Conservation (phyloP, 2,329 filamentous ascomycete genomes). For the Diaporthe helianthi region DNA sequence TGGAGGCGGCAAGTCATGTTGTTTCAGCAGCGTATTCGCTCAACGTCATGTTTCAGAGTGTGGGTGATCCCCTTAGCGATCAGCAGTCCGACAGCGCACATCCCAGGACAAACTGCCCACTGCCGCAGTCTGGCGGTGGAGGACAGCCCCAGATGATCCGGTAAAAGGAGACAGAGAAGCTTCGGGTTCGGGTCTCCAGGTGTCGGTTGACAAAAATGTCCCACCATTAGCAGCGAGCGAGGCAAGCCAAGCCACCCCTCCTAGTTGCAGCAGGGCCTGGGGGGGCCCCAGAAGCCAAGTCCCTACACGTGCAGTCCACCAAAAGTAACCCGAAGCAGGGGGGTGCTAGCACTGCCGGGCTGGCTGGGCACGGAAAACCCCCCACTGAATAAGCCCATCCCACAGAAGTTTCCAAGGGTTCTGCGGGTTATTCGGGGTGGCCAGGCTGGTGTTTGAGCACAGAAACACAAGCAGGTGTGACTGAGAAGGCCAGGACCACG, state of each 20-base stretch:
- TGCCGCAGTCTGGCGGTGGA: background rate
- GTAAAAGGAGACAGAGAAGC: background rate
- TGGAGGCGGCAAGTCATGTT: slow-evolving; percentile 23
- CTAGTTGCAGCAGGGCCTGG: too few relatives aligned
- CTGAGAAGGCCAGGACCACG: background rate
- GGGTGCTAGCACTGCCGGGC: background rate
- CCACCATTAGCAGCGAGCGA: slow-evolving; percentile 17
- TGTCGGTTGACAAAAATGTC: slow-evolving; percentile 6
- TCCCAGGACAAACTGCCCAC: slow-evolving; percentile 14
- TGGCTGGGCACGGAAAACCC: background rate
- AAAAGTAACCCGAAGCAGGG: background rate
- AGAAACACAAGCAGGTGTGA: slow-evolving; percentile 17
- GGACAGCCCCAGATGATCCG: background rate
- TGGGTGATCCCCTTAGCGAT: slow-evolving; percentile 9
- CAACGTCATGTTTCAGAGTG: slow-evolving; percentile 27
- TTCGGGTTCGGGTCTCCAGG: background rate
- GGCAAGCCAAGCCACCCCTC: slow-evolving; percentile 12
- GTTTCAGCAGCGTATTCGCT: slow-evolving; percentile 19
- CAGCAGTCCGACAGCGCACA: slow-evolving; percentile 17
- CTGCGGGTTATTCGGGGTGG: slow-evolving; percentile 7
- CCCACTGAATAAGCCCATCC: slow-evolving; percentile 21
- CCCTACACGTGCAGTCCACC: background rate
- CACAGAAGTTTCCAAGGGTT: background rate
- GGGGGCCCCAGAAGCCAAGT: slow-evolving; percentile 21
- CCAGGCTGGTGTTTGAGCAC: slow-evolving; percentile 16